A percentile compares a stretch with the other conserved stretches of the same genome.
Conservation (phyloP, 2,329 filamentous ascomycete genomes). For the Claviceps sp. region DNA sequence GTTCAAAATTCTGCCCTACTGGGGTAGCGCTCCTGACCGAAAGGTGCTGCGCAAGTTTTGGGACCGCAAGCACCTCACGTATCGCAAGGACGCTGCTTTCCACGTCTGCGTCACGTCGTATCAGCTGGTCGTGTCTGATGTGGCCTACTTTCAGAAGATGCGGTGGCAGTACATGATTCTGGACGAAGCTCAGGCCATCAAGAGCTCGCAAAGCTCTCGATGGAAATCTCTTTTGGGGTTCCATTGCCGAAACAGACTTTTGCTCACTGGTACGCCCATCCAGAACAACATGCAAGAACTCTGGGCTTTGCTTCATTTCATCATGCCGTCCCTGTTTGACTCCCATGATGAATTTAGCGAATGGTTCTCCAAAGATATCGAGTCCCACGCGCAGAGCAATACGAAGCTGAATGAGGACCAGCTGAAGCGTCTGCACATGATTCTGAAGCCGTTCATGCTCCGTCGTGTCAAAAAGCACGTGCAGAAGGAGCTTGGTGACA, state of each 20-base stretch:
- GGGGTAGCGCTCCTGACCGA: slow-evolving; percentile 86
- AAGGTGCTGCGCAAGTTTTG: slow-evolving; percentile 97
- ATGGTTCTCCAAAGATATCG: slow-evolving; percentile 92
- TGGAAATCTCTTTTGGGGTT: slow-evolving; percentile 95
- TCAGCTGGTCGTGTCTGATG: slow-evolving; percentile 90
- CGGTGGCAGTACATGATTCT: slow-evolving; percentile 99
- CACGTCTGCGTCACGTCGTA: slow-evolving; percentile 96
- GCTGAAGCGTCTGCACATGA: slow-evolving; percentile 94
- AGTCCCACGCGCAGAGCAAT: slow-evolving; percentile 96
- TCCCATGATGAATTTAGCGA: slow-evolving; percentile 87
- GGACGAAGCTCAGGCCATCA: slow-evolving; percentile 97
- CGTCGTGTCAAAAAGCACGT: slow-evolving; percentile 99
- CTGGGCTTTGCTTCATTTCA: slow-evolving; percentile 96
- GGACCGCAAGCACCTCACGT: slow-evolving; percentile 95
- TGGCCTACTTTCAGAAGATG: slow-evolving; percentile 97
- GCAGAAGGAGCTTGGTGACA: slow-evolving; percentile 96
- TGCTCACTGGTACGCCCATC: slow-evolving; percentile 92
- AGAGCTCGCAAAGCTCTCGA: slow-evolving; percentile 87
- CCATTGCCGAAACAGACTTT: slow-evolving; percentile 84
- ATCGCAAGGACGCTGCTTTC: slow-evolving; percentile 84
- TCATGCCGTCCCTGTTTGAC: slow-evolving; percentile 98
- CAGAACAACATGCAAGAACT: slow-evolving; percentile 99
- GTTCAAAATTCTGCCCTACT: slow-evolving; percentile 93
- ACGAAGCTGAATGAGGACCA: slow-evolving; percentile 99
- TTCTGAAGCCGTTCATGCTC: slow-evolving; percentile 98